These are phyloP conservation scores for Arthrobotrys musiformis DNA, from an alignment of 2,329 filamentous ascomycete species.

Conservation along the genomic window DNA sequence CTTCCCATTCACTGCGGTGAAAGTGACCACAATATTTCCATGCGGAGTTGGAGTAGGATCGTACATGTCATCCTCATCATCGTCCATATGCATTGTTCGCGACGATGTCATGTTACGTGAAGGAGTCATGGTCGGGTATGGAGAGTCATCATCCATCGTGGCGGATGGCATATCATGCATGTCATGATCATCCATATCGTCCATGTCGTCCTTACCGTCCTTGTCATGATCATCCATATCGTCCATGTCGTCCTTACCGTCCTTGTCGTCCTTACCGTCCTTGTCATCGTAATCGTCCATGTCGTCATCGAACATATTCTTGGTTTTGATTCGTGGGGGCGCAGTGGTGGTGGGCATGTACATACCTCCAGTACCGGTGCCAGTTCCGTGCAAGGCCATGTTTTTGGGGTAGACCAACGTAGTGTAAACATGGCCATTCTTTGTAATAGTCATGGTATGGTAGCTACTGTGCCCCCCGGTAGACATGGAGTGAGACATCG, in stretches of 20 bases:
- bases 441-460: constrained; percentile 2
- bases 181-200: not conserved
- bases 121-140: not conserved
- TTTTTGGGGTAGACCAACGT: constrained; percentile 10
- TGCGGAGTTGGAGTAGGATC: not conserved
- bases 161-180: not conserved
- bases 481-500: too few species aligned
- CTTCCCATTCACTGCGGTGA: too few species aligned
- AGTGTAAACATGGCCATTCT: not conserved
- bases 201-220: not conserved
- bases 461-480: not conserved
- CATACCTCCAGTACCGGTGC: constrained; percentile 19
- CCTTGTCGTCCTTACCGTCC: not conserved
- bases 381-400: constrained; percentile 11
- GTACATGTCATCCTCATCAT: not conserved
- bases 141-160: not conserved
- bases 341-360: not conserved
- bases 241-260: not conserved
- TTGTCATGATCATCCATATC: not conserved
- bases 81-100: not conserved
- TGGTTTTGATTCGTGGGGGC: not conserved
- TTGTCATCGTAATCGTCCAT: not conserved
- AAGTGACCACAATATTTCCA: too few species aligned
- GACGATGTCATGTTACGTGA: not conserved
- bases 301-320: not conserved